A percentile compares a stretch with the other conserved stretches of the same genome.
phyloP scores from a whole-genome alignment of 306 rosid species.

The Cucurbita argyrosperma region DNA sequence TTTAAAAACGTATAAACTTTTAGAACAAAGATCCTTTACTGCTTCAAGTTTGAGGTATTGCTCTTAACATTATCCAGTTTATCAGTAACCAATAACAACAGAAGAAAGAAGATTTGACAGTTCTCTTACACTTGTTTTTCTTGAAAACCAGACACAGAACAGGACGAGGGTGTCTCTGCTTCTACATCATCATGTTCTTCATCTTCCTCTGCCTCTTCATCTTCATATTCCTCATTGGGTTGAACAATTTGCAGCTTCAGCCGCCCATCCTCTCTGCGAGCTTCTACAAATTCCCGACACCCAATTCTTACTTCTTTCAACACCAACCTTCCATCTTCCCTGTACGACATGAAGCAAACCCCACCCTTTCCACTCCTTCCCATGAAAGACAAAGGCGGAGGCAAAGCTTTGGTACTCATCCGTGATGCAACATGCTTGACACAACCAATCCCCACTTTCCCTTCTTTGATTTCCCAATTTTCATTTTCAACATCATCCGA shows the following conservation, averaged over 20 bases:
- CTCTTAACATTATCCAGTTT: no score
- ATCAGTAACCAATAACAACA: no score
- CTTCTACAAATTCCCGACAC: slow-evolving; percentile 49
- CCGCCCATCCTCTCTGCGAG: slow-evolving; percentile 71
- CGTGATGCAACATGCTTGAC: slow-evolving; percentile 5
- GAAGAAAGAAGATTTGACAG: background rate
- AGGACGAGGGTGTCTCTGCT: background rate
- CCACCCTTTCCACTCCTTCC: slow-evolving; percentile 53
- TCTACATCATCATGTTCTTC: slow-evolving; percentile 8
- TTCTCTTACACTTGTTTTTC: background rate
- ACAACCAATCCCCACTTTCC: slow-evolving; percentile 3
- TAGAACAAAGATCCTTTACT: no score
- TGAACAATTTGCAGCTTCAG: slow-evolving; percentile 46
- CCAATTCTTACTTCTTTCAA: slow-evolving; percentile 52
- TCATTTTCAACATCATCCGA: slow-evolving; percentile 56
- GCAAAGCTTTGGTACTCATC: slow-evolving; percentile 35
- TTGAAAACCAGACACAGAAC: background rate
- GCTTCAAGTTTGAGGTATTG: no score
- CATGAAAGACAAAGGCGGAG: slow-evolving; percentile 75
- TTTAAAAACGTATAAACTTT: no score
- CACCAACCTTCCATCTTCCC: slow-evolving; percentile 62
- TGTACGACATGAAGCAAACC: slow-evolving; percentile 51
- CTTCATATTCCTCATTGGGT: slow-evolving; percentile 24
- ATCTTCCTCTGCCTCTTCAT: background rate
- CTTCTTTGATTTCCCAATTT: slow-evolving; percentile 4